Evolutionary conservation across 2,329 filamentous ascomycete species (phyloP).

Genomic region (Blastomyces percursus): DNA sequence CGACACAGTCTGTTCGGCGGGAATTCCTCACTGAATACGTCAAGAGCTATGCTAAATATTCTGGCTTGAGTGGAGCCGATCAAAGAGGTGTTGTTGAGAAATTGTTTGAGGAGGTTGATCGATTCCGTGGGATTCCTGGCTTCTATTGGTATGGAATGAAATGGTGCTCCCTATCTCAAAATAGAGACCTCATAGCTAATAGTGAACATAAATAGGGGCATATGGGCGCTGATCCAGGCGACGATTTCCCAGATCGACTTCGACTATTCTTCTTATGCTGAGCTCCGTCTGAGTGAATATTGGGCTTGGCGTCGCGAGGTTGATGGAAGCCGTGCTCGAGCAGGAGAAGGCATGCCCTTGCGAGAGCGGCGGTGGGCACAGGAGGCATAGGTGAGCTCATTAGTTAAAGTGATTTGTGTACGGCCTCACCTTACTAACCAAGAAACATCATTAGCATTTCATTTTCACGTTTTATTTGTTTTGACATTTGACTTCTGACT

Average conservation of each 20-base stretch:
- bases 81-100: constrained; percentile 54
- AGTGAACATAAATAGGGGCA: constrained; percentile 53
- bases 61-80: constrained; percentile 30
- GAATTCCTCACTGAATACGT: constrained; percentile 81
- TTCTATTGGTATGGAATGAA: constrained; percentile 50
- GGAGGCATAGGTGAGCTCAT: constrained; percentile 23
- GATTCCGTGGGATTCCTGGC: constrained; percentile 78
- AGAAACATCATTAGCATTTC: not conserved
- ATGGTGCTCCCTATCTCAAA: not conserved
- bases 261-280: constrained; percentile 86
- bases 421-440: not conserved
- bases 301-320: constrained; percentile 77
- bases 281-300: constrained; percentile 77
- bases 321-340: constrained; percentile 48
- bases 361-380: constrained; percentile 73
- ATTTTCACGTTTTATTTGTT: not conserved
- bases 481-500: not conserved
- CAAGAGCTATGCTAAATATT: constrained; percentile 54
- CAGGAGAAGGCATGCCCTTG: constrained; percentile 53
- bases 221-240: constrained; percentile 92
- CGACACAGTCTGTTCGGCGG: constrained; percentile 62
- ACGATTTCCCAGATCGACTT: constrained; percentile 93
- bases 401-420: not conserved
- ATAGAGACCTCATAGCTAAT: not conserved
- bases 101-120: constrained; percentile 70